Evolutionary conservation across 495 filamentous ascomycete species (phyloP).

Genomic region (Penicillium canescens): DNA sequence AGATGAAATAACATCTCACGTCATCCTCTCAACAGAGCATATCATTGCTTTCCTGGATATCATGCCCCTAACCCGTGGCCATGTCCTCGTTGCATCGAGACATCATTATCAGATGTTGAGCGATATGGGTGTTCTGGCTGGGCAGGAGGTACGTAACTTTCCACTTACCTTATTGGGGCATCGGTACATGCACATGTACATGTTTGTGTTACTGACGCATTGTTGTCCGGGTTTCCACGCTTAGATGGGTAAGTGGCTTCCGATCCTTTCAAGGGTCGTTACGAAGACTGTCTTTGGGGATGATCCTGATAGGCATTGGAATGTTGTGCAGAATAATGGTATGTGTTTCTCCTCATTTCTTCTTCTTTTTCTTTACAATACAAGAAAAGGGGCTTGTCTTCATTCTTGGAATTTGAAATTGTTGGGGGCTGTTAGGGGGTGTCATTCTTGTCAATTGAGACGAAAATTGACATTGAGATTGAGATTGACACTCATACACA

Average conservation of each 20-base stretch:
- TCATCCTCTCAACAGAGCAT: constrained; percentile 71
- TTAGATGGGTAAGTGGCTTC: constrained; percentile 69
- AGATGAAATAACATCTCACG: constrained; percentile 49
- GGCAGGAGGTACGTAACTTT: constrained; percentile 46
- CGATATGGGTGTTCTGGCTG: constrained; percentile 57
- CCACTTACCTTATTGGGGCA: neutral
- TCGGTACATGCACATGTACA: neutral
- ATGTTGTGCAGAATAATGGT: constrained; percentile 95
- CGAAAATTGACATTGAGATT: neutral
- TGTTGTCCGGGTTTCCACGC: neutral
- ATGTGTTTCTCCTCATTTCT: constrained; percentile 18
- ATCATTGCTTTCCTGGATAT: constrained; percentile 89
- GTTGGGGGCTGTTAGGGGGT: too few relatives aligned
- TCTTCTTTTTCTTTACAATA: neutral
- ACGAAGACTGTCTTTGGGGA: constrained; percentile 48
- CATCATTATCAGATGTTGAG: constrained; percentile 69
- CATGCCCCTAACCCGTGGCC: constrained; percentile 76
- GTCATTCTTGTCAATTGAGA: neutral
- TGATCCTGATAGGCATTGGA: constrained; percentile 54
- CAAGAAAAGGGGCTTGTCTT: neutral
- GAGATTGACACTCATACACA: too few relatives aligned
- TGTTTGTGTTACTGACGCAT: constrained; percentile 2
- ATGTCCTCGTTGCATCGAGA: constrained; percentile 75
- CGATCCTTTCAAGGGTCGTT: constrained; percentile 70
- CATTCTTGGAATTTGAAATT: neutral